Evolutionary conservation across 2,329 filamentous ascomycete species (phyloP).

Genomic region (Chaetomiaceae sp.): DNA sequence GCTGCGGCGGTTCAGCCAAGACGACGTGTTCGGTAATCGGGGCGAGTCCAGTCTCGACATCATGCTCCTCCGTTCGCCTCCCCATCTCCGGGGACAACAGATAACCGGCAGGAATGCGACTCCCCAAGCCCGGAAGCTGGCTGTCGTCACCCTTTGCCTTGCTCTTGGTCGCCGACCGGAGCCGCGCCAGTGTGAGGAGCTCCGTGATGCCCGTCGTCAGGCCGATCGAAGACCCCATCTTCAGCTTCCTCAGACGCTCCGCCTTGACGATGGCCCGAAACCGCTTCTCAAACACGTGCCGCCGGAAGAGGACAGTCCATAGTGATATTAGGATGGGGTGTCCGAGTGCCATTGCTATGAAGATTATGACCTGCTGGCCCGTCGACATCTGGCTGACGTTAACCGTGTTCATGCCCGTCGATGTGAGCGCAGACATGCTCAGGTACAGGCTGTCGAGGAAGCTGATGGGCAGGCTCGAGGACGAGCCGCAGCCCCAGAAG

Average conservation of each 20-base stretch:
- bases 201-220: slow-evolving; percentile 25
- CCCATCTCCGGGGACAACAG: no score
- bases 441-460: slow-evolving; percentile 63
- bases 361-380: slow-evolving; percentile 61
- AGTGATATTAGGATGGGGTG: slow-evolving; percentile 60
- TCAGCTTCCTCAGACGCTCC: slow-evolving; percentile 31
- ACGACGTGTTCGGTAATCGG: slow-evolving; percentile 11
- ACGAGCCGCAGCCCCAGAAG: slow-evolving; percentile 51
- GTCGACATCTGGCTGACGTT: slow-evolving; percentile 59
- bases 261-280: slow-evolving; percentile 50
- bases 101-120: background rate
- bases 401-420: slow-evolving; percentile 59
- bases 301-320: slow-evolving; percentile 56
- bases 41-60: slow-evolving; percentile 8
- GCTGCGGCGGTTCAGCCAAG: slow-evolving; percentile 20
- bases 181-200: slow-evolving; percentile 20
- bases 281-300: slow-evolving; percentile 56
- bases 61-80: background rate
- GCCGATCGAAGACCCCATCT: slow-evolving; percentile 14
- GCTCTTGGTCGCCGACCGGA: slow-evolving; percentile 1
- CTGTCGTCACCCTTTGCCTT: background rate
- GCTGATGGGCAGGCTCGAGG: slow-evolving; percentile 45
- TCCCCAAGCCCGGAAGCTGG: slow-evolving; percentile 1
- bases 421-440: slow-evolving; percentile 60
- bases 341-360: slow-evolving; percentile 58